These are phyloP conservation scores for Beauveria sp. DNA, from an alignment of 2,329 filamentous ascomycete species.

Conservation along the genomic window DNA sequence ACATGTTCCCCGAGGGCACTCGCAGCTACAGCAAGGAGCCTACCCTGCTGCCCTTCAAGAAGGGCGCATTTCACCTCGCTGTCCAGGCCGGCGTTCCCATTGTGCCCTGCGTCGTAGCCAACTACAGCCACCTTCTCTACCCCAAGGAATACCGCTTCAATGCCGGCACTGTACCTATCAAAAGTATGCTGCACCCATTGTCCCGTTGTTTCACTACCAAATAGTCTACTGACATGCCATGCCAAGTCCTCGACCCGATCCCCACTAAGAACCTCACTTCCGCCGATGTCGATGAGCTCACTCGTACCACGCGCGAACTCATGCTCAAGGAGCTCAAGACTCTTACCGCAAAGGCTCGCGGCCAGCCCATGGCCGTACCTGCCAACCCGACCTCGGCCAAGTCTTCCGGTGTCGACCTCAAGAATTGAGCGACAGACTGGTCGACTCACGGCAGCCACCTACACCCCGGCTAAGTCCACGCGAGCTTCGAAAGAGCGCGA, in stretches of 20 bases:
- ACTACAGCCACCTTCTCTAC: slow-evolving; percentile 68
- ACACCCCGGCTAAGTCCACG: neutral
- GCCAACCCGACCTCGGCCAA: slow-evolving; percentile 16
- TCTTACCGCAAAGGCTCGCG: slow-evolving; percentile 45
- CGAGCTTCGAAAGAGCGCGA: neutral
- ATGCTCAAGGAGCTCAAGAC: slow-evolving; percentile 63
- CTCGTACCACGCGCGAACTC: slow-evolving; percentile 57
- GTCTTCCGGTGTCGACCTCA: slow-evolving; percentile 22
- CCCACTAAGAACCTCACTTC: slow-evolving; percentile 63
- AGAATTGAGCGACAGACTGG: neutral
- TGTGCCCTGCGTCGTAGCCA: slow-evolving; percentile 74
- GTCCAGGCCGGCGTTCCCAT: slow-evolving; percentile 91
- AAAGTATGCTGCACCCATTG: slow-evolving; percentile 44
- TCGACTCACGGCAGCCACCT: neutral
- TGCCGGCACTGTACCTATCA: slow-evolving; percentile 64
- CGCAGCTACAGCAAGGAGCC: slow-evolving; percentile 81
- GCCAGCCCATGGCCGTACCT: slow-evolving; percentile 27
- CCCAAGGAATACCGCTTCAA: slow-evolving; percentile 58
- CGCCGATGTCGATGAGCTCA: slow-evolving; percentile 70
- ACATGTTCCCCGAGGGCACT: slow-evolving; percentile 88
- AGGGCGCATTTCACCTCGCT: slow-evolving; percentile 94
- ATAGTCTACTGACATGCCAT: neutral
- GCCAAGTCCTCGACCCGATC: slow-evolving; percentile 69
- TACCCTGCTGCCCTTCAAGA: slow-evolving; percentile 89
- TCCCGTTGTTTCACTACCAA: neutral